A percentile compares a stretch with the other conserved stretches of the same genome.
These are phyloP conservation scores for Garcia nutans DNA, from an alignment of 345 rosid genomes.

Conservation along the genomic window DNA sequence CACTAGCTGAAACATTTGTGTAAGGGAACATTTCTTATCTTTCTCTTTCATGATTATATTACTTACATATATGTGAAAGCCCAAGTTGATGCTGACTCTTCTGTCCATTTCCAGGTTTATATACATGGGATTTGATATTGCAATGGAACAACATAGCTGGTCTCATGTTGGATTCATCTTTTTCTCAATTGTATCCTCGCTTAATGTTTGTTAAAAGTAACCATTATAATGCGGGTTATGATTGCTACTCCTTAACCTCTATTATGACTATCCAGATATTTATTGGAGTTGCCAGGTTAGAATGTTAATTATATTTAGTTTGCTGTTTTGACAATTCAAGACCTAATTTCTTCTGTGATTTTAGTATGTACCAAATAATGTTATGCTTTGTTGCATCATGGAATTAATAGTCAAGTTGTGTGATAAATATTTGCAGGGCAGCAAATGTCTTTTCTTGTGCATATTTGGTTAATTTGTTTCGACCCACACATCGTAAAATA, in stretches of 20 bases:
- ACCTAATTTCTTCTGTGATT: slow-evolving; percentile 1
- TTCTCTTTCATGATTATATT: slow-evolving; percentile 13
- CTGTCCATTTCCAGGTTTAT: slow-evolving; percentile 68
- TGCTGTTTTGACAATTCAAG: neutral
- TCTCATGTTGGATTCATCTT: slow-evolving; percentile 91
- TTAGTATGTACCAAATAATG: slow-evolving; percentile 1
- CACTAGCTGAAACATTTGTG: slow-evolving; percentile 96
- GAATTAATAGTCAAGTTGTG: slow-evolving; percentile 30
- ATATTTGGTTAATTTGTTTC: slow-evolving; percentile 80
- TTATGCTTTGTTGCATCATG: slow-evolving; percentile 2
- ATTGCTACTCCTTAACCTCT: slow-evolving; percentile 52
- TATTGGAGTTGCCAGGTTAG: slow-evolving; percentile 75
- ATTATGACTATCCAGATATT: slow-evolving; percentile 54
- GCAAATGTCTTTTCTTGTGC: slow-evolving; percentile 91
- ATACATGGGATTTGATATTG: slow-evolving; percentile 99
- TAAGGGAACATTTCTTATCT: slow-evolving; percentile 31
- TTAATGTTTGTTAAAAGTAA: neutral
- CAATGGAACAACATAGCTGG: slow-evolving; percentile 99
- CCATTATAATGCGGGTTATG: slow-evolving; percentile 13
- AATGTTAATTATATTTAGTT: neutral
- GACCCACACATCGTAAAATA: slow-evolving; percentile 75
- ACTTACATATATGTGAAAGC: slow-evolving; percentile 8
- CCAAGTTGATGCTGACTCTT: slow-evolving; percentile 12
- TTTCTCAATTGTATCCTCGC: slow-evolving; percentile 96
- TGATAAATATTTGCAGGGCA: slow-evolving; percentile 58